Evolutionary conservation across 495 filamentous ascomycete genomes (phyloP).

Genomic region (Hyaloscypha bicolor): DNA sequence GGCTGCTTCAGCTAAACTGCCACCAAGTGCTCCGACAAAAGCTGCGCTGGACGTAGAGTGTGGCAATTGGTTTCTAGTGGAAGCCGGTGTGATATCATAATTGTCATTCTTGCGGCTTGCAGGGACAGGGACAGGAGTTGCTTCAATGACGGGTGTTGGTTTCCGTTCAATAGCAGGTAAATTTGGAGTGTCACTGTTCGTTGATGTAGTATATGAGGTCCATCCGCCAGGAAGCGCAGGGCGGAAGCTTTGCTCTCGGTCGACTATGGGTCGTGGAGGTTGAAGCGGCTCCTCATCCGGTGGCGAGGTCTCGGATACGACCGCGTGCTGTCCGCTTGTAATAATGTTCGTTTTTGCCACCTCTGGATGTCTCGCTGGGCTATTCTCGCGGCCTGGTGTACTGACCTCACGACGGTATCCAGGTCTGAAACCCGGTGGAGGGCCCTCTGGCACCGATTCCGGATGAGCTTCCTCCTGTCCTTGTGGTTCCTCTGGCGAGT

Average conservation of each 20-base stretch:
- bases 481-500: constrained; percentile 7
- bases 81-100: constrained; percentile 30
- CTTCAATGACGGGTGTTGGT: constrained; percentile 26
- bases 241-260: constrained; percentile 46
- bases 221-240: constrained; percentile 67
- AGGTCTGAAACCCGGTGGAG: constrained; percentile 43
- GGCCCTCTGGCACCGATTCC: neutral
- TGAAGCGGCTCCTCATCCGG: constrained; percentile 19
- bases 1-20: constrained; percentile 30
- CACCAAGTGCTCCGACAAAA: constrained; percentile 29
- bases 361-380: constrained; percentile 60
- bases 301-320: constrained; percentile 26
- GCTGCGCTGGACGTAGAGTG: constrained; percentile 27
- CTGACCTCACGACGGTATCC: constrained; percentile 65
- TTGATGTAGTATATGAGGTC: constrained; percentile 58
- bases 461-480: neutral
- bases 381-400: constrained; percentile 62
- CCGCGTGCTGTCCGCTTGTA: constrained; percentile 46
- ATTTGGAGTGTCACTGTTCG: neutral
- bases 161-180: constrained; percentile 35
- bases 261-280: constrained; percentile 28
- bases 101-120: constrained; percentile 18
- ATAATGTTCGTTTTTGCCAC: constrained; percentile 45
- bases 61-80: constrained; percentile 25
- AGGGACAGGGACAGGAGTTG: constrained; percentile 10